Percentiles rank a stretch among this genome's conserved stretches.
phyloP scores from a whole-genome alignment of 257 asterid species.

The Anisodus tanguticus region DNA sequence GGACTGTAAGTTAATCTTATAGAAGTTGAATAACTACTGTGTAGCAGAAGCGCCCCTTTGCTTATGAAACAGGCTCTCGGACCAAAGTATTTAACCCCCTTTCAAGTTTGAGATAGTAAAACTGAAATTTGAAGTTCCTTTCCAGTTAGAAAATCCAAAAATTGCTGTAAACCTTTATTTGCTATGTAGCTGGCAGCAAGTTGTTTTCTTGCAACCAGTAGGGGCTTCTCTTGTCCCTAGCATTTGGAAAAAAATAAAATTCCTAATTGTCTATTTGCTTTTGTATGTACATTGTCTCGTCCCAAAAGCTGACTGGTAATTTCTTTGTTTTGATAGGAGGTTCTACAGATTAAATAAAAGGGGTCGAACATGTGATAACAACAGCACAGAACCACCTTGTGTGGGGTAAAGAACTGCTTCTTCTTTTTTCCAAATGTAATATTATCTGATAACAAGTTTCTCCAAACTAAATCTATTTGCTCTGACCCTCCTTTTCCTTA shows the following conservation, averaged over 20 bases:
- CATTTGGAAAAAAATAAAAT: background rate
- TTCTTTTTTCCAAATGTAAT: slow-evolving; percentile 16
- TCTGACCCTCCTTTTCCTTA: background rate
- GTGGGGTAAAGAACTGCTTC: slow-evolving; percentile 63
- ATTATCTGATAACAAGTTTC: slow-evolving; percentile 5
- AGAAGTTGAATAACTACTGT: background rate
- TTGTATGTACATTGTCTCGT: background rate
- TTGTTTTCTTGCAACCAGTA: background rate
- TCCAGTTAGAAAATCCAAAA: background rate
- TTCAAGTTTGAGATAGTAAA: background rate
- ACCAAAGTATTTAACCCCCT: background rate
- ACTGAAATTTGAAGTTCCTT: background rate
- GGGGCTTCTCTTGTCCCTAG: background rate
- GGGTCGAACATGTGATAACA: slow-evolving; percentile 56
- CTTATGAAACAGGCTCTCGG: background rate
- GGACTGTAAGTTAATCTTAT: slow-evolving; percentile 8
- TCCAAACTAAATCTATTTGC: background rate
- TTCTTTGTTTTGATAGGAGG: slow-evolving; percentile 53
- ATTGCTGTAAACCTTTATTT: background rate
- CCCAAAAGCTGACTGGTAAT: slow-evolving; percentile 20
- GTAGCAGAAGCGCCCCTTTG: background rate
- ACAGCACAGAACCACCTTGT: slow-evolving; percentile 84
- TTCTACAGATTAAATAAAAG: slow-evolving; percentile 55
- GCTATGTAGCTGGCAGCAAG: background rate
- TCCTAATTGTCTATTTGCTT: background rate